Base-by-base conservation (phyloP, 805 yeast species). In the Saccharomycopsis sp. region DNA sequence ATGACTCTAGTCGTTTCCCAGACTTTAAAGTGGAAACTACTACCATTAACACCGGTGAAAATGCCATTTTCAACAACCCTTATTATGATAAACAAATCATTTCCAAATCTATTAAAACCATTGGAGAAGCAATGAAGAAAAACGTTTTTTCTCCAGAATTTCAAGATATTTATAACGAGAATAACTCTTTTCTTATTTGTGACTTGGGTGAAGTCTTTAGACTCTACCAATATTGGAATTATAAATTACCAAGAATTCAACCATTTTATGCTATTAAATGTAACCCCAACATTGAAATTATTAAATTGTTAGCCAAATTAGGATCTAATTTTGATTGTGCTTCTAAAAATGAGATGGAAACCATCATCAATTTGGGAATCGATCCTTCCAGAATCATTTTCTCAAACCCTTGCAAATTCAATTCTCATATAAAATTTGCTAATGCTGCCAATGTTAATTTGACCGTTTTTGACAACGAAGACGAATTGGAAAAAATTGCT, bases 201-300 rank as follows among this genome's bases (percentile, higher is more conserved):
- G 95, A 89, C 60, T 60, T 86, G 46, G 85, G 83, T 21, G 79
- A 80, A 52, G 70, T 92, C 27, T 65, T 64, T 45, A 68, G 78
- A 43, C 68, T 86, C 40, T 69, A 68, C 45, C 47, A 59, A n/a
- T 63, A 73, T 31, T 89, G 97, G 96, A 54, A 57, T 21, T 37
- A 50, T 18, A 57, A 64, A 30, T 66, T 89, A 52, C 95, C 96
- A 17, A 64, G 77, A 33, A 79, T 89, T 28, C 70, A 72, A 42
- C 95, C 96, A n/a, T 79, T 71, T 55, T 89, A 88, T 60, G 98
- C 98, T 15, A 92, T 89, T 51, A 89, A 89, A 62, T 89, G 97
- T 64, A 89, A 89, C 65, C 81, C 87, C 29, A 78, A 86, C 55
- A 51, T 62, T 5, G 62, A 62, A 41, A 75, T 89, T 10, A 57